Evolutionary conservation across 805 yeast species (phyloP).

Genomic region (Lipomyces mesembrius): DNA sequence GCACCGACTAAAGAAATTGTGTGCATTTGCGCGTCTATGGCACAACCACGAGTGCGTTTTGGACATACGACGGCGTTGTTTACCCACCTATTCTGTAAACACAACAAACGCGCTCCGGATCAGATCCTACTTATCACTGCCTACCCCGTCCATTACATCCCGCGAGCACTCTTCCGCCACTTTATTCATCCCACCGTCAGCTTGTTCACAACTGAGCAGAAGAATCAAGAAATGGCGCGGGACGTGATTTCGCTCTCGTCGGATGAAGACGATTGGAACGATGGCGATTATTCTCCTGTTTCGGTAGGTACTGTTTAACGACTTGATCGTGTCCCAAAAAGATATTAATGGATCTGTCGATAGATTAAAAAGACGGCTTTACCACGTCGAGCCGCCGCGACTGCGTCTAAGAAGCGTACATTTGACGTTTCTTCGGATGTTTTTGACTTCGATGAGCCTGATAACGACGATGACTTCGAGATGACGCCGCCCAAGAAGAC

Average conservation of each 20-base stretch:
- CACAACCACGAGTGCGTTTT: background rate
- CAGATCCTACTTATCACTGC: background rate
- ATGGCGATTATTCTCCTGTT: constrained; percentile 24
- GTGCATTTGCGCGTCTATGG: constrained; percentile 11
- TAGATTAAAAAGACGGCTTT: constrained; percentile 21
- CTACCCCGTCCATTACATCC: background rate
- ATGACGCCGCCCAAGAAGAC: constrained; percentile 29
- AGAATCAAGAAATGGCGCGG: constrained; percentile 15
- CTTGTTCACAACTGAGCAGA: background rate
- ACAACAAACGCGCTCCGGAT: constrained; percentile 5
- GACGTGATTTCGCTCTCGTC: constrained; percentile 26
- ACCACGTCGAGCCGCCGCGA: constrained; percentile 31
- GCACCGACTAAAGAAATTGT: no score
- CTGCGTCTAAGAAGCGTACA: constrained; percentile 31
- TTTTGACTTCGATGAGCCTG: constrained; percentile 20
- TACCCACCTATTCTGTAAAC: constrained; percentile 13
- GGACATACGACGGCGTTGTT: constrained; percentile 5
- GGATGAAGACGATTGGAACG: constrained; percentile 25
- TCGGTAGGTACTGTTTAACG: constrained; percentile 7
- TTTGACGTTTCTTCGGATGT: constrained; percentile 31
- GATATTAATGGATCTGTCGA: background rate
- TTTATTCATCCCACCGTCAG: background rate
- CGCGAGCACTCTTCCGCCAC: background rate
- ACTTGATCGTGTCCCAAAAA: background rate
- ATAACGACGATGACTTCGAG: constrained; percentile 23